phyloP scores from a whole-genome alignment of 148 eudicot species.

The Hydrangea macrophylla region DNA sequence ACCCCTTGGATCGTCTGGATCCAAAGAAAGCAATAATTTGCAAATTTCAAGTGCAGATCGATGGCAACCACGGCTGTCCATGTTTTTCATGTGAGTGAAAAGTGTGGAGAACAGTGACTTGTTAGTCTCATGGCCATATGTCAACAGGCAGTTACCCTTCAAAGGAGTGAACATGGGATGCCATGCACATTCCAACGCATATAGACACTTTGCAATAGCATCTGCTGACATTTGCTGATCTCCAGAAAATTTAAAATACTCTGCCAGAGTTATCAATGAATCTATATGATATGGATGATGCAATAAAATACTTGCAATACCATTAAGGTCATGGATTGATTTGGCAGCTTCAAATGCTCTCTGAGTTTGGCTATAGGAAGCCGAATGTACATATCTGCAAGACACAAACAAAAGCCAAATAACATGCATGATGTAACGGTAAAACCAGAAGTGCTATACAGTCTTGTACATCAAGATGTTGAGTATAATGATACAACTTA shows the following conservation, averaged over 20 bases:
- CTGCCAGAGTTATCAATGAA: constrained; percentile 76
- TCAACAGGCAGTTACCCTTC: constrained; percentile 63
- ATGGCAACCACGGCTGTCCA: constrained; percentile 95
- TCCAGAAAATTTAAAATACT: constrained; percentile 82
- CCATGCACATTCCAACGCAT: constrained; percentile 97
- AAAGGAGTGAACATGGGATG: constrained; percentile 83
- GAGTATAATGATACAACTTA: background rate
- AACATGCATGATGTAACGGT: background rate
- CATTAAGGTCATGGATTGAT: constrained; percentile 80
- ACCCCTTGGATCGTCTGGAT: constrained; percentile 89
- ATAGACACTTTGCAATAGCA: constrained; percentile 66
- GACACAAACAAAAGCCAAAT: constrained; percentile 17
- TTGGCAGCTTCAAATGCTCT: constrained; percentile 81
- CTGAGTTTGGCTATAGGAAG: constrained; percentile 72
- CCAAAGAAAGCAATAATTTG: constrained; percentile 79
- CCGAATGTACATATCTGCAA: constrained; percentile 69
- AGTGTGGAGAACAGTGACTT: constrained; percentile 62
- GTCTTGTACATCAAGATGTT: background rate
- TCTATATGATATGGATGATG: constrained; percentile 86
- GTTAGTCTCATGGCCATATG: constrained; percentile 71
- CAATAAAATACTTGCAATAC: constrained; percentile 71
- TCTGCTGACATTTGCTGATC: constrained; percentile 90
- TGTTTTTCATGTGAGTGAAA: constrained; percentile 82
- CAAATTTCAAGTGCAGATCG: constrained; percentile 93
- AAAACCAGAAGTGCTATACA: background rate